These are phyloP conservation scores for Trypanosoma caninum DNA, from an alignment of 208 protist species.

Conservation along the genomic window DNA sequence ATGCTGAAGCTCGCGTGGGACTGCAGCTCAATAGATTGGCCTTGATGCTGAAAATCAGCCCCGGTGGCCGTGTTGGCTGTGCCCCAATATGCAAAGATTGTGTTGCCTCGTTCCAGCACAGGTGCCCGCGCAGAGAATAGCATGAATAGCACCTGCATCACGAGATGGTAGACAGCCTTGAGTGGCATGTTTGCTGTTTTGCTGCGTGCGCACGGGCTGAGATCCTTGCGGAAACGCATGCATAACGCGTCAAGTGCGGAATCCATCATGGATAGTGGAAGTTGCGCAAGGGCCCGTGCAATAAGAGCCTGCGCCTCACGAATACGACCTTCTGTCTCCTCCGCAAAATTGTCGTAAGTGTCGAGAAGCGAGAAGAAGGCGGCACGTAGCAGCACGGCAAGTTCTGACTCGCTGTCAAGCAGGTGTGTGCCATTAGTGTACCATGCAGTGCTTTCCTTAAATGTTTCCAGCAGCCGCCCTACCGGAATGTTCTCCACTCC, in stretches of 20 bases:
- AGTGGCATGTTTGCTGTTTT: constrained; percentile 5
- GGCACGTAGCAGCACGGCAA: constrained; percentile 39
- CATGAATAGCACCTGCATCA: constrained; percentile 69
- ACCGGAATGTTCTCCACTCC: constrained; percentile 73
- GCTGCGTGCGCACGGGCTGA: neutral
- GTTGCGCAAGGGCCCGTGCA: constrained; percentile 58
- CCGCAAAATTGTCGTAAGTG: constrained; percentile 37
- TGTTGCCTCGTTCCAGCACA: constrained; percentile 30
- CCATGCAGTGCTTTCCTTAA: constrained; percentile 48
- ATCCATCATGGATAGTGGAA: constrained; percentile 49
- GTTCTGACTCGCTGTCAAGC: constrained; percentile 41
- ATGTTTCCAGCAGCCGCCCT: constrained; percentile 52
- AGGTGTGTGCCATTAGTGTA: constrained; percentile 43
- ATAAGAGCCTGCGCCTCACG: constrained; percentile 63
- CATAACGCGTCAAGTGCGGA: constrained; percentile 46
- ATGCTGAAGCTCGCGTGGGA: constrained; percentile 28
- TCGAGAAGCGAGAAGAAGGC: constrained; percentile 58
- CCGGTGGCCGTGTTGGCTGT: constrained; percentile 8
- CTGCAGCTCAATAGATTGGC: constrained; percentile 5
- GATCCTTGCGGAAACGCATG: constrained; percentile 10
- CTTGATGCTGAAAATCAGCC: constrained; percentile 3
- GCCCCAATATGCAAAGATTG: constrained; percentile 9
- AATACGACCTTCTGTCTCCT: constrained; percentile 52
- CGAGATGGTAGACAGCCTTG: constrained; percentile 55
- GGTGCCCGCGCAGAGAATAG: constrained; percentile 61